These are phyloP conservation scores for Vickermania ingenoplastis DNA, from an alignment of 208 protist genomes.

Conservation along the genomic window DNA sequence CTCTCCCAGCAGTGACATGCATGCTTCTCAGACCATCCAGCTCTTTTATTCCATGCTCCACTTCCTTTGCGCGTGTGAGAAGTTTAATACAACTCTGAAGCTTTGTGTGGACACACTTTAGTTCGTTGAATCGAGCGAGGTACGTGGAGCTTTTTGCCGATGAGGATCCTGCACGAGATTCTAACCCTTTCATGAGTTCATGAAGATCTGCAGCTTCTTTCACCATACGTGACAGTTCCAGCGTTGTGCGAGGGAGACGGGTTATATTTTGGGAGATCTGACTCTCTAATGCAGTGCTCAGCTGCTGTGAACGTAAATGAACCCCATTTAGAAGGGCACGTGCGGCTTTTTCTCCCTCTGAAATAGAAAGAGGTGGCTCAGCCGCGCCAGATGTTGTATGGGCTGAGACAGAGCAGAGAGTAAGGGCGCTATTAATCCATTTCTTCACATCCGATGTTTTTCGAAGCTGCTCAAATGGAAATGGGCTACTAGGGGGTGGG, in stretches of 20 bases:
- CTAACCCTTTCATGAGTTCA: constrained; percentile 29
- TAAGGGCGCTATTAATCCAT: constrained; percentile 49
- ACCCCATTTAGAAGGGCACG: constrained; percentile 22
- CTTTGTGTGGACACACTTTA: constrained; percentile 31
- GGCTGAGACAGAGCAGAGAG: too few relatives aligned
- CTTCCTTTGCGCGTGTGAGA: constrained; percentile 29
- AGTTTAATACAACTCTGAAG: constrained; percentile 36
- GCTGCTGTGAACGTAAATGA: constrained; percentile 43
- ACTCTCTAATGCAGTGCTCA: constrained; percentile 40
- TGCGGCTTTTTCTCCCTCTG: not conserved
- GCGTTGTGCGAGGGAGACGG: constrained; percentile 51
- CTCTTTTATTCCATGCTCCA: constrained; percentile 35
- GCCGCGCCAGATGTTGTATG: too few relatives aligned
- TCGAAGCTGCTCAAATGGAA: not conserved
- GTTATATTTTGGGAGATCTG: constrained; percentile 51
- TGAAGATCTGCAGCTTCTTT: constrained; percentile 41
- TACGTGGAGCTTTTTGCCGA: constrained; percentile 4
- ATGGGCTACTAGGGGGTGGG: not conserved
- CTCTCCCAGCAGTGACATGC: not conserved
- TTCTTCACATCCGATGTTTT: constrained; percentile 29
- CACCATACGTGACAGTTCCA: constrained; percentile 62
- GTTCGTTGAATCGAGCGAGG: constrained; percentile 16
- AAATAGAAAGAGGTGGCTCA: too few relatives aligned
- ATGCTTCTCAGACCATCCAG: constrained; percentile 35
- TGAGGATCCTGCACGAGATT: not conserved